A percentile compares a stretch with the other conserved stretches of the same genome.
Conservation (phyloP, 1,139 yeast species). For the Diutina mesorugosa region DNA sequence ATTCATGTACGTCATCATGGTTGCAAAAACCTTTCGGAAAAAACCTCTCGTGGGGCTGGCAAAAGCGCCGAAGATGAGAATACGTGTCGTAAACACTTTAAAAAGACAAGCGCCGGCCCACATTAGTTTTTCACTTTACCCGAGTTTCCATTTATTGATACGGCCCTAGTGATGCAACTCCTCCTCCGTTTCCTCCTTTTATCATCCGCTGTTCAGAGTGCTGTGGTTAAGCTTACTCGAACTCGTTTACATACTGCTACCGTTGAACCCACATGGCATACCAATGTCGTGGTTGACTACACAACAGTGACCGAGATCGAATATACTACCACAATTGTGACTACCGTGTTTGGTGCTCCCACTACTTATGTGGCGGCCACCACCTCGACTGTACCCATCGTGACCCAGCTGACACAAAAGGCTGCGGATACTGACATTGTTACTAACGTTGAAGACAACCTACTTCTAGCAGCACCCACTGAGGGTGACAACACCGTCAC, state of each 20-base stretch:
- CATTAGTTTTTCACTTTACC: not conserved
- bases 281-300: not conserved
- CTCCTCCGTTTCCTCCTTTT: conserved; percentile 1
- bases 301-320: not conserved
- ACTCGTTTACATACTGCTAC: not conserved
- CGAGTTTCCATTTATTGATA: not conserved
- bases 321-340: not conserved
- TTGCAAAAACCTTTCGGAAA: not conserved
- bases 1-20: not conserved
- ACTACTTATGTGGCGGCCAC: not conserved
- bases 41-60: not conserved
- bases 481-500: not conserved
- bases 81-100: not conserved
- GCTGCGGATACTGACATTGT: not conserved
- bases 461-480: not conserved
- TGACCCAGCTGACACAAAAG: not conserved
- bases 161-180: conserved; percentile 2
- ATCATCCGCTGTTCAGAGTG: not conserved
- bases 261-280: not conserved
- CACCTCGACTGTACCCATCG: not conserved
- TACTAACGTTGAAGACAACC: not conserved
- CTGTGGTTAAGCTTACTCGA: not conserved
- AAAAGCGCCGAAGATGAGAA: not conserved
- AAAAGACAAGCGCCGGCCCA: not conserved
- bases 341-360: conserved; percentile 1